Conservation (phyloP, 2,329 filamentous ascomycete species). For the Talaromyces sp. region DNA sequence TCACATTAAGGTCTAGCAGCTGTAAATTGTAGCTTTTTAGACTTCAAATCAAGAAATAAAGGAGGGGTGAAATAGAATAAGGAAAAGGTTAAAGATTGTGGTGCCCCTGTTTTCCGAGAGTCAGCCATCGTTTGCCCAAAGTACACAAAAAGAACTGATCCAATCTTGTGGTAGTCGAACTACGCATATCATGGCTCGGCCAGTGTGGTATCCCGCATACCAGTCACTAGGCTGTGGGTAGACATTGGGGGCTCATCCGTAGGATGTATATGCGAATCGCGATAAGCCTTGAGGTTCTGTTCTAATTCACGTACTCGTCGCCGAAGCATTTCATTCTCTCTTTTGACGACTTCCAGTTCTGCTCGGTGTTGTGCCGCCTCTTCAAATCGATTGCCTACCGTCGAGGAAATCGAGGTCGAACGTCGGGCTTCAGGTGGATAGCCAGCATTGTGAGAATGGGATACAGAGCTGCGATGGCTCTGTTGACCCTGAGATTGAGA, state of each 20-base stretch:
- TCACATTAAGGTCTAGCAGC: not conserved
- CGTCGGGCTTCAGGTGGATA: constrained; percentile 24
- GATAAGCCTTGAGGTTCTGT: constrained; percentile 30
- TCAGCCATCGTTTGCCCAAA: not conserved
- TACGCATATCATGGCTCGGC: constrained; percentile 8
- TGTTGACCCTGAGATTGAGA: constrained; percentile 17
- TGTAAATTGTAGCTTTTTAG: not conserved
- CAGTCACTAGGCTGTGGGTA: constrained; percentile 16
- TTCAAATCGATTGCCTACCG: constrained; percentile 31
- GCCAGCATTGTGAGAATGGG: constrained; percentile 8
- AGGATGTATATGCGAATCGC: constrained; percentile 15
- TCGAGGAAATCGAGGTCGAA: constrained; percentile 26
- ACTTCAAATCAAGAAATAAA: not conserved
- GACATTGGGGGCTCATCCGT: constrained; percentile 5
- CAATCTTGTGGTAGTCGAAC: not conserved
- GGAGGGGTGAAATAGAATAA: not conserved
- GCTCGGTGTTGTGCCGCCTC: constrained; percentile 38
- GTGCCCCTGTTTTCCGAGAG: too few species aligned
- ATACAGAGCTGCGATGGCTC: constrained; percentile 23
- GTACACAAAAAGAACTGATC: not conserved
- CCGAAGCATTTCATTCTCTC: constrained; percentile 44
- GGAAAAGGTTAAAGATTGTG: constrained; percentile 3
- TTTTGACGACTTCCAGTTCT: constrained; percentile 41
- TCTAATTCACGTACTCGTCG: constrained; percentile 44
- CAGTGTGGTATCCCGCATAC: constrained; percentile 17